Evolutionary conservation across 2,329 filamentous ascomycete genomes (phyloP), one percentile per base, ranked within the genome.

Genomic region (Orbilia brochopaga): DNA sequence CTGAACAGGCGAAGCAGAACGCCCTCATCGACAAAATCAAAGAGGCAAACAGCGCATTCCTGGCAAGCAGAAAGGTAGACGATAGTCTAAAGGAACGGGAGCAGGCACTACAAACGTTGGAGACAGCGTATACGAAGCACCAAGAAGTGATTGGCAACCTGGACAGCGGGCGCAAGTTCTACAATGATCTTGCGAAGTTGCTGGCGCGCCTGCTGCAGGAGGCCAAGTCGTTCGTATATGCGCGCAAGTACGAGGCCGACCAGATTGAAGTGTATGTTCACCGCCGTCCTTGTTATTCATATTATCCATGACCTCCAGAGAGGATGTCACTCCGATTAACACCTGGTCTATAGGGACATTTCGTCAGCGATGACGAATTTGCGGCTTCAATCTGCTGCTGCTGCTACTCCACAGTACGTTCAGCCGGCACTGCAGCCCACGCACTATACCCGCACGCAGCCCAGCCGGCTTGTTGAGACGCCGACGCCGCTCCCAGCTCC

Each of bases 71-170:
- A 59, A 84, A 83, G 42, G 87, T 88, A 2, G 90, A 91, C 74
- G 83, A 84, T 0, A 86, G 85, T 4, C 85, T 84, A 1, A 85
- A 84, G 70, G 92, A 96, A 77, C 87, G 94, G 13, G 93, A 97
- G 78, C 85, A 89, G 75, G 92, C 91, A 0, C 81, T 99, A 54
- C 94, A 99, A 79, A 87, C 85, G 73, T 83, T 99, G 8, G 93
- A 97, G 79, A 92, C 90, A 74, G 93, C 91, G 0, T 97, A 96
- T 78, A 87, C 92, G 79, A 95, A 93, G 80, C 97, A 97, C 82
- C 96, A 96, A 80, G 93, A 99, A 79, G 91, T 97, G 64, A 87
- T 96, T 65, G 90, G 86, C 74, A 96, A 97, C 78, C 84, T 97
- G 1, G 93, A 97, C 75, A 90, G 90, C 0, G 94, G 91, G 0